phyloP scores from a whole-genome alignment of 2,329 filamentous ascomycete genomes.

The Pleoardoris graminearum region DNA sequence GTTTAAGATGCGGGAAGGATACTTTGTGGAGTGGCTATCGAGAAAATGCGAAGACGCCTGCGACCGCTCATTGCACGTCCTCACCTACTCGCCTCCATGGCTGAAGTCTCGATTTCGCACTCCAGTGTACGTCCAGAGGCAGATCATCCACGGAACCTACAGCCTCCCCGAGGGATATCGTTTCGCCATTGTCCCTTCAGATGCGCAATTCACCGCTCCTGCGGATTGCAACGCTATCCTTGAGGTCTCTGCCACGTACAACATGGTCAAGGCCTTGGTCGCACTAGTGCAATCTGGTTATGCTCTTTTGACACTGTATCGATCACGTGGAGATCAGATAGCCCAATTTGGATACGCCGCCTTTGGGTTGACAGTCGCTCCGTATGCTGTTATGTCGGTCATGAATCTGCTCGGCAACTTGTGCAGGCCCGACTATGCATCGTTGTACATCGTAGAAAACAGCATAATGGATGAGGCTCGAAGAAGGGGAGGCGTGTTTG shows the following conservation, averaged over 20 bases:
- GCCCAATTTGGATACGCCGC: conserved; percentile 41
- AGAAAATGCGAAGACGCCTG: background rate
- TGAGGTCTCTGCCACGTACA: conserved; percentile 27
- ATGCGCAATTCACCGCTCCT: conserved; percentile 18
- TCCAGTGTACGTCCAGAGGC: conserved; percentile 19
- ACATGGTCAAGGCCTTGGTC: conserved; percentile 25
- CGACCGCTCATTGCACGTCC: conserved; percentile 10
- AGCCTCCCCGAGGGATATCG: conserved; percentile 20
- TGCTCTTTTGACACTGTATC: conserved; percentile 32
- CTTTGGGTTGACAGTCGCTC: conserved; percentile 43
- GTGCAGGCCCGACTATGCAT: conserved; percentile 33
- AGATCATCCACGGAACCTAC: conserved; percentile 25
- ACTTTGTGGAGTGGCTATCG: background rate
- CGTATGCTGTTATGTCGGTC: conserved; percentile 44
- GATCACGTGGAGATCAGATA: conserved; percentile 34
- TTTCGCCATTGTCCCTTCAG: conserved; percentile 20
- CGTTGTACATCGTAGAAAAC: conserved; percentile 33
- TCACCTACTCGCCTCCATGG: conserved; percentile 20
- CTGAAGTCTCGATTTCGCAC: conserved; percentile 19
- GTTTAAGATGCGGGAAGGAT: background rate
- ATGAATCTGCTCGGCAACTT: conserved; percentile 39
- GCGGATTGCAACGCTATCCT: conserved; percentile 6
- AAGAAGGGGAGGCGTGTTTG: conserved; percentile 25
- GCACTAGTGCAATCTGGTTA: conserved; percentile 36
- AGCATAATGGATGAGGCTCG: conserved; percentile 35